Base-by-base conservation (phyloP, 345 rosid species). In the Sisymbrium irio region DNA sequence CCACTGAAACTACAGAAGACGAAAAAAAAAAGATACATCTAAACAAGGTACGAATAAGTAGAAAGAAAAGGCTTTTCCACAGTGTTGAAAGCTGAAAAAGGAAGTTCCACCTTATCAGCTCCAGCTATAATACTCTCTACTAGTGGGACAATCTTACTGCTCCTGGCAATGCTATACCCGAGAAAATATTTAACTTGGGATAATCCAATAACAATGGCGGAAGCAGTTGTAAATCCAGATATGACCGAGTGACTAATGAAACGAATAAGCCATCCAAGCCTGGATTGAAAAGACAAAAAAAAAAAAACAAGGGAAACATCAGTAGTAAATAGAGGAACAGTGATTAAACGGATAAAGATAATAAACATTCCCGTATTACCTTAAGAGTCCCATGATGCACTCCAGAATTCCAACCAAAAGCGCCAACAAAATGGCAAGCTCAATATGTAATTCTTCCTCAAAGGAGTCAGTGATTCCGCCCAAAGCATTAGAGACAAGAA, bases 211-310 rank as follows among this genome's bases (percentile, higher is more conserved):
- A 92, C 98, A 76, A 96, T 84, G 75, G 99, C 99, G 1, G 99
- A 96, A 75, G 98, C 91, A 25, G 83, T 81, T 53, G 98, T 96
- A 81, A 96, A 96, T 75, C 98, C 99, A 82, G 99, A 96, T 72
- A 92, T 96, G 71, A 96, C 99, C 42, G 99, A 89, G 81, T 90
- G 99, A 77, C 99, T 92, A 76, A 96, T 90, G 86, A 96, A 96
- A 66, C 99, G 98, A 71, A 96, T 86, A 68, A 96, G 85, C 99
- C 99, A 96, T 62, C 99, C 99, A 78, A 96, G 98, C 88, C 99
- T 96, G 76, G 22, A 65, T 72, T 75, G 8, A 63, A 68, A 68
- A 40, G 20, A 51, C 62, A 19, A 68, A 27, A 68, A 68, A 40
- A 49, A 51, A 67, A 19, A 68, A 27, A 68, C 37, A 62, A 27